Base-by-base conservation (phyloP, 1,139 yeast species). In the Casaregolazyma suthepensis region DNA sequence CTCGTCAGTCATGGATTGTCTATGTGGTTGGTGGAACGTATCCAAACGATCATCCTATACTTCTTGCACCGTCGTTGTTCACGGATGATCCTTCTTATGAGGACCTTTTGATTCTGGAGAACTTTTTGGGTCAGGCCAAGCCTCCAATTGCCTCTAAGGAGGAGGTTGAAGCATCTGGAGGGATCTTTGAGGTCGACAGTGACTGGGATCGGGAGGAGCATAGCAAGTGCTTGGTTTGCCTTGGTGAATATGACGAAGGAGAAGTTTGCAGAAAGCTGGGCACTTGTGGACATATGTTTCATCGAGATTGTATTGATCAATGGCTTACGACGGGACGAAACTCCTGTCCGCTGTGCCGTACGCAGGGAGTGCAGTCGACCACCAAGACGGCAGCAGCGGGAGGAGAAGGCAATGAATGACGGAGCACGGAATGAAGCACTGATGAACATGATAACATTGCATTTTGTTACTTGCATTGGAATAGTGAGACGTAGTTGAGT, bases 291-390 rank as follows among this genome's bases (percentile, higher is more conserved):
- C 85, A 81, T 61, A 58, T 68, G 31, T 81, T 78, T 65, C 85
- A 81, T 64, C 65, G 65, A 46, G 75, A 69, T 1, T 81, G 85
- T 61, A 75, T 81, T 51, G 85, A 81, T 59, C 75, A 75, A 56
- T 81, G 85, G 85, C 69, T 81, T 10, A 61, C 74, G 26, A 74
- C 75, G 15, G 80, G 82, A 23, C 75, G 79, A 56, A 81, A 81
- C 60, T 74, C 76, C 13, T 81, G 85, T 63, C 86, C 86, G 3
- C 65, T 80, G 49, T 81, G 85, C 59, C 70, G 85, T 31, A 69
- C 73, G 2, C 71, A 71, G 54, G 81, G 79, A 15, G 76, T 75
- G 13, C 56, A 58, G 43, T 51, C 52, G 52, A 43, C 40, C 19
- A 35, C 37, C 20, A 17, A 48, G 22, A 40, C 45, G 3, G 42